Base-by-base conservation (phyloP, 2,329 filamentous ascomycete genomes). In the Teratosphaeria gauchensis region DNA sequence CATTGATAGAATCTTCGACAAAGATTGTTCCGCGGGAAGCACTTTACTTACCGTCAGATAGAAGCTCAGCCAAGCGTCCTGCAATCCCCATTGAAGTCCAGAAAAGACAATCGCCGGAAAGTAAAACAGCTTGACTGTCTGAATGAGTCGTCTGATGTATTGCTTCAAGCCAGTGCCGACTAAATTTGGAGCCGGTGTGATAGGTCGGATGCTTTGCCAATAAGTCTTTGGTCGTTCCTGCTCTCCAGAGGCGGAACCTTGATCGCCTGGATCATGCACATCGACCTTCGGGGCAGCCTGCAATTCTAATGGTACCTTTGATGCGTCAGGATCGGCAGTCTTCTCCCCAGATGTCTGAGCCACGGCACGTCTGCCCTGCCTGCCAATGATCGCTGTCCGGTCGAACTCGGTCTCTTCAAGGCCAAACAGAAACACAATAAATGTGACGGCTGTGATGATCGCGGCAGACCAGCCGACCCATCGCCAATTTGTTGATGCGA, bases 41-140 rank as follows among this genome's bases (percentile, higher is more conserved):
- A 16, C 33, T 38, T 38, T 3, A 48, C 42, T 48, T 21, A 84
- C 75, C 0, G 82, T 84, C 33, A 83, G 72, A 62, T 84, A 83
- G 66, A 84, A 84, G 1, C 79, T 80, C 24, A 84, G 71, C 70
- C 82, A 83, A n/a, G 82, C 80, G 62, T 83, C 82, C 67, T 84
- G 82, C 32, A 80, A 74, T 3, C 82, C 82, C 82, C 82, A 84
- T 65, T 84, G 81, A 28, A 84, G 68, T 8, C 82, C 81, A 2
- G 80, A 80, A 61, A 79, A 84, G 62, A 81, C 75, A 9, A 84
- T 80, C 1, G 81, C 81, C 0, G 82, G 82, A 60, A 84, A 83
- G 1, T 76, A 75, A 65, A 84, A 83, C 51, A 84, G 73, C n/a
- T 80, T 77, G 55, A 84, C 70, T 0, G 79, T 83, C 63, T 83